Conservation (phyloP, 2,329 filamentous ascomycete species). For the Talaromyces sp. region DNA sequence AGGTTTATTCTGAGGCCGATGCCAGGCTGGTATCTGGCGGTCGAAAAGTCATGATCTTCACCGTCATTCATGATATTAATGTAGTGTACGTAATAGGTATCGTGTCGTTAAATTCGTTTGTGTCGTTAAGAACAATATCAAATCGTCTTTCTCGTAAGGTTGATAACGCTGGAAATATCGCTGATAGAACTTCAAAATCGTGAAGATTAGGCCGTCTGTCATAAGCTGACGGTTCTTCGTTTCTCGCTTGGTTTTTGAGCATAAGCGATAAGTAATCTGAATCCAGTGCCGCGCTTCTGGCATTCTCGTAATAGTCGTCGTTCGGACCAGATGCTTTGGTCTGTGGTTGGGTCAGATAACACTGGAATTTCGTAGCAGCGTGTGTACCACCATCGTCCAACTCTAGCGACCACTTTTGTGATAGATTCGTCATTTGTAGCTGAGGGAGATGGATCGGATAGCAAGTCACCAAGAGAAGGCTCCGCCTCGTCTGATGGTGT, state of each 20-base stretch:
- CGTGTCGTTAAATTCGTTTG: conserved; percentile 3
- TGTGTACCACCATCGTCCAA: conserved; percentile 95
- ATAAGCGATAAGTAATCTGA: conserved; percentile 88
- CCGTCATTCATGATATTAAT: conserved; percentile 8
- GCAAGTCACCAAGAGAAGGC: conserved; percentile 63
- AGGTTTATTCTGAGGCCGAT: neutral
- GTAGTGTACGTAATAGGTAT: neutral
- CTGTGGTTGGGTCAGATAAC: conserved; percentile 46
- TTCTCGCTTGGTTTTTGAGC: conserved; percentile 68
- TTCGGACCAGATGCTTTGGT: conserved; percentile 74
- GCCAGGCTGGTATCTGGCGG: conserved; percentile 3
- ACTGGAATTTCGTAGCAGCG: conserved; percentile 79
- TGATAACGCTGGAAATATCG: neutral
- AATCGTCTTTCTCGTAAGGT: conserved; percentile 14
- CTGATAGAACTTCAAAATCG: neutral
- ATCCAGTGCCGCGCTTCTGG: conserved; percentile 77
- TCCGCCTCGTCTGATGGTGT: conserved; percentile 38
- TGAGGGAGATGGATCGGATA: conserved; percentile 66
- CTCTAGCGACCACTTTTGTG: conserved; percentile 84
- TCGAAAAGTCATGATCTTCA: conserved; percentile 15
- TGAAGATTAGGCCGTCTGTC: conserved; percentile 9
- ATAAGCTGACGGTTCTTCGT: conserved; percentile 45
- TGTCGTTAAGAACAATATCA: neutral
- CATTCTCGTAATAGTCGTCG: conserved; percentile 74
- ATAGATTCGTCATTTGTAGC: conserved; percentile 75